A percentile compares a stretch with the other conserved stretches of the same genome.
phyloP scores from a whole-genome alignment of 495 filamentous ascomycete species.

The Neurospora sp. region DNA sequence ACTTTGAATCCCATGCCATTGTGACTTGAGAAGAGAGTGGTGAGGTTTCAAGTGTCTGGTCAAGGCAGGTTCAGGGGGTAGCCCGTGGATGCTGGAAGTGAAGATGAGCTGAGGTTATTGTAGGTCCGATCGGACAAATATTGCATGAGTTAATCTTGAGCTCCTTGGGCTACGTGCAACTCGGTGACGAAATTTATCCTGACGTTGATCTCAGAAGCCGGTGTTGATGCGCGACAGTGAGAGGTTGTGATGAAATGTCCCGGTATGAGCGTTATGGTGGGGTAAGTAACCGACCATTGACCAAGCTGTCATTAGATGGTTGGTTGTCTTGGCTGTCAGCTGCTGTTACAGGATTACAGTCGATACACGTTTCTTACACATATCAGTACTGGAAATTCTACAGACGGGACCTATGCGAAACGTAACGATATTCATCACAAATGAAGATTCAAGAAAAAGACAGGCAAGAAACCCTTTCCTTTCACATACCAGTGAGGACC shows the following conservation, averaged over 20 bases:
- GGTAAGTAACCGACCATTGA: not conserved
- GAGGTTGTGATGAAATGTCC: not conserved
- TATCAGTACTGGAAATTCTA: not conserved
- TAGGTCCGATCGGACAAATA: not conserved
- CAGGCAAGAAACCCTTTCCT: not conserved
- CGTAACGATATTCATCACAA: not conserved
- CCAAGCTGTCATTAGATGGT: not conserved
- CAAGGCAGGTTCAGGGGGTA: not conserved
- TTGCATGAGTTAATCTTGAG: not conserved
- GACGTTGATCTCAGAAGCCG: not conserved
- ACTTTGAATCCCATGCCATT: slow-evolving; percentile 23
- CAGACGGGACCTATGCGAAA: not conserved
- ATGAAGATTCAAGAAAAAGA: not conserved
- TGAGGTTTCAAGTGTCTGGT: not conserved
- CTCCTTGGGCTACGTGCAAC: not conserved
- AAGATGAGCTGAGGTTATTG: not conserved
- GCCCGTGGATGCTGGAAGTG: not conserved
- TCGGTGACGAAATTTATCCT: not conserved
- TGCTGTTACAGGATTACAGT: not conserved
- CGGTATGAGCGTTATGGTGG: not conserved
- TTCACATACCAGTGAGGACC: too few species aligned
- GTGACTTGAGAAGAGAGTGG: not conserved
- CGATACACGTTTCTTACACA: not conserved
- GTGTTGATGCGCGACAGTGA: not conserved
- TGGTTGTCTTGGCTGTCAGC: not conserved